Evolutionary conservation across 1,284 basidiomycete genomes (phyloP).

Genomic region (Cryptococcus hybrid): DNA sequence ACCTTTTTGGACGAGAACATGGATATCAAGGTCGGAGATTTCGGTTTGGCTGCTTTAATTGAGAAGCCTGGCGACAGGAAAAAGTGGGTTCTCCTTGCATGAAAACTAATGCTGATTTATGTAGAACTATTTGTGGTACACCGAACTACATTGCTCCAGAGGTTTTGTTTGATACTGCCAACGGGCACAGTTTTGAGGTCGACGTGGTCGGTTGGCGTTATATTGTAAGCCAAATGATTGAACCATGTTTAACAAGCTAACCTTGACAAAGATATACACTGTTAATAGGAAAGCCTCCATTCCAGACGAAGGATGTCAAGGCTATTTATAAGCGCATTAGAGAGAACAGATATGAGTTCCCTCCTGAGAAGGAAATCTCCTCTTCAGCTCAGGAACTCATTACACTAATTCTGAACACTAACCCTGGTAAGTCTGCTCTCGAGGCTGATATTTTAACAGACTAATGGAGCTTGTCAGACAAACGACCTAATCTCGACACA

Average conservation of each 20-base stretch:
- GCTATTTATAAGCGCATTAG: slow-evolving; percentile 93
- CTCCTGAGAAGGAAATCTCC: slow-evolving; percentile 59
- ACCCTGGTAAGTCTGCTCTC: slow-evolving; percentile 58
- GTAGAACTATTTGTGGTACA: slow-evolving; percentile 89
- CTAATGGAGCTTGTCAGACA: no score
- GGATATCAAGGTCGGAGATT: slow-evolving; percentile 97
- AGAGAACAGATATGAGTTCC: slow-evolving; percentile 92
- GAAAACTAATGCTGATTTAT: slow-evolving; percentile 1
- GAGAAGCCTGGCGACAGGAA: slow-evolving; percentile 95
- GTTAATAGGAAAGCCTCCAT: slow-evolving; percentile 89
- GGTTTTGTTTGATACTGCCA: slow-evolving; percentile 91
- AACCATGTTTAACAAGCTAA: background rate
- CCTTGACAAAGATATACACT: slow-evolving; percentile 67
- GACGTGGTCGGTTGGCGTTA: slow-evolving; percentile 99
- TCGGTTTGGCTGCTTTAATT: slow-evolving; percentile 93
- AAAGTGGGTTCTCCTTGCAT: slow-evolving; percentile 32
- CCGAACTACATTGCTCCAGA: slow-evolving; percentile 99
- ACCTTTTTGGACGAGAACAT: slow-evolving; percentile 88
- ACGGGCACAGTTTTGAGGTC: slow-evolving; percentile 97
- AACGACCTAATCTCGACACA: slow-evolving; percentile 78
- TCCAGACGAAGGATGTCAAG: slow-evolving; percentile 97
- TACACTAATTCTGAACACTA: slow-evolving; percentile 76
- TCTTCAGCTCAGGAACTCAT: slow-evolving; percentile 75
- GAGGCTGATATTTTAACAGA: no score
- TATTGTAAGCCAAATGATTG: slow-evolving; percentile 56